A percentile compares a stretch with the other conserved stretches of the same genome.
These are phyloP conservation scores for Rutstroemia sp. DNA, from an alignment of 2,329 filamentous ascomycete genomes.

Conservation along the genomic window DNA sequence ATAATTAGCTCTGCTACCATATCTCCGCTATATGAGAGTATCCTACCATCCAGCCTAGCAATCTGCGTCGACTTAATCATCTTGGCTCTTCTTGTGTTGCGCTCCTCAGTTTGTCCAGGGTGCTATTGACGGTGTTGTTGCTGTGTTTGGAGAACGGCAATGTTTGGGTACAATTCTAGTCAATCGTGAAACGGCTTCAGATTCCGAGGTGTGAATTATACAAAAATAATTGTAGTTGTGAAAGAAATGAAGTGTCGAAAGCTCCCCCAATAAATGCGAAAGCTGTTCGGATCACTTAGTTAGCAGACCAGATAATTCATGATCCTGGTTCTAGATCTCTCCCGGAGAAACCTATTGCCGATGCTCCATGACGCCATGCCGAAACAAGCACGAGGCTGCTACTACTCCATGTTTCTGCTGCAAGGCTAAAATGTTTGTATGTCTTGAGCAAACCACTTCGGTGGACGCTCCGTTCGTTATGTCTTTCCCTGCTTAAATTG, in stretches of 20 bases:
- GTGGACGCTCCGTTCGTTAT: no score
- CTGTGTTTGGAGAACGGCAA: neutral
- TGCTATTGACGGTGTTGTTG: neutral
- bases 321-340: neutral
- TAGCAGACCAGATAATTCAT: neutral
- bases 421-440: neutral
- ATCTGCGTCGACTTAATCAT: slow-evolving; percentile 89
- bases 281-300: neutral
- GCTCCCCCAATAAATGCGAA: neutral
- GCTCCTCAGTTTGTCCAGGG: neutral
- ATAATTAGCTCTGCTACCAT: slow-evolving; percentile 4
- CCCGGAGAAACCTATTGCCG: neutral
- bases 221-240: neutral
- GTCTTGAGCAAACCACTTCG: no score
- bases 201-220: neutral
- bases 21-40: neutral
- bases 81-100: slow-evolving; percentile 10
- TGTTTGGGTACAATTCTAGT: neutral
- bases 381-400: neutral
- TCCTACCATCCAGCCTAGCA: slow-evolving; percentile 76
- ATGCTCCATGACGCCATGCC: neutral
- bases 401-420: neutral
- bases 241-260: neutral
- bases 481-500: no score
- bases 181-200: neutral